Evolutionary conservation across 345 rosid species (phyloP).

Genomic region (Dimocarpus longan): DNA sequence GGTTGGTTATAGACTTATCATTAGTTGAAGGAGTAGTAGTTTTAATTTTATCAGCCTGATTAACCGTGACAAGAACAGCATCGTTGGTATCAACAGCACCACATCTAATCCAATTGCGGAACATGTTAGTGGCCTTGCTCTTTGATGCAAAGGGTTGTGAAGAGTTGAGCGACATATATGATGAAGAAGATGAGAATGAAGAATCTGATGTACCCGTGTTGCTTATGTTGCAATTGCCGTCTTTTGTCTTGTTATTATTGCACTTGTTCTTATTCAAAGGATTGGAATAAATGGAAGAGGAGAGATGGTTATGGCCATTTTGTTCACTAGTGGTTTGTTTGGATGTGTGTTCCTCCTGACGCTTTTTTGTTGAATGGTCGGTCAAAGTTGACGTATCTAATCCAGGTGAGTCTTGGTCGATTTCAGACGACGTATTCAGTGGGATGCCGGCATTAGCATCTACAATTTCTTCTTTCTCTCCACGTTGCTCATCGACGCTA

Average conservation of each 20-base stretch:
- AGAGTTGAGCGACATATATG: slow-evolving; percentile 16
- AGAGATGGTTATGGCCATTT: neutral
- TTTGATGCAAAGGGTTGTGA: slow-evolving; percentile 20
- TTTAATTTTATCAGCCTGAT: slow-evolving; percentile 13
- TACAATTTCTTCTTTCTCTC: neutral
- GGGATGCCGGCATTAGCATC: slow-evolving; percentile 5
- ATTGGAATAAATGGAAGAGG: slow-evolving; percentile 1
- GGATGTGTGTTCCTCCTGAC: slow-evolving; percentile 24
- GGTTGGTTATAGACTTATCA: neutral
- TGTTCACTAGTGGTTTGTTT: slow-evolving; percentile 7
- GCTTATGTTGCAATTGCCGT: slow-evolving; percentile 13
- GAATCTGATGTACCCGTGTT: slow-evolving; percentile 16
- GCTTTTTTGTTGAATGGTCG: slow-evolving; percentile 32
- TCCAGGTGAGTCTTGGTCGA: slow-evolving; percentile 37
- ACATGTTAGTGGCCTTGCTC: slow-evolving; percentile 37
- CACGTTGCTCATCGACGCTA: slow-evolving; percentile 13
- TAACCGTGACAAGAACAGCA: slow-evolving; percentile 41
- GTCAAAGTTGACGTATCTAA: slow-evolving; percentile 48
- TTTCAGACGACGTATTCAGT: slow-evolving; percentile 21
- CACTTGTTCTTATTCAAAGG: slow-evolving; percentile 6
- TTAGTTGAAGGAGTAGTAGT: neutral
- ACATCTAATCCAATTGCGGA: slow-evolving; percentile 53
- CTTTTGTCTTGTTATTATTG: slow-evolving; percentile 10
- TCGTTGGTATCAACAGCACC: slow-evolving; percentile 56
- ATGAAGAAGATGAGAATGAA: slow-evolving; percentile 33